Base-by-base conservation (phyloP, 169 alveolate genomes). In the Plasmodium ovale region DNA sequence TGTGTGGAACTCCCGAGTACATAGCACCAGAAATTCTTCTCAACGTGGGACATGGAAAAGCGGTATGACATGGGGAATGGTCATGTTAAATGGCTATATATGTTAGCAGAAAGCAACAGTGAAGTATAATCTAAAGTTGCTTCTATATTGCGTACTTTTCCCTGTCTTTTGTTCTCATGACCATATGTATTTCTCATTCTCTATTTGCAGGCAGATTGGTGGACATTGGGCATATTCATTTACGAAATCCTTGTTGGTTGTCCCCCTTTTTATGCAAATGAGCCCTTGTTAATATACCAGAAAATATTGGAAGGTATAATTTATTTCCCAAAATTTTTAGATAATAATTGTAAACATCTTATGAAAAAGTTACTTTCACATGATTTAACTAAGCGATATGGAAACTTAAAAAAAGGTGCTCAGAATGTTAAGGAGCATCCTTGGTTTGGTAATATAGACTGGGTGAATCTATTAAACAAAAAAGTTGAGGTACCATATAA, bases 1-100 rank as follows among this genome's bases (percentile, higher is more conserved):
- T 98, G 37, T 99, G 99, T 82, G 99, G 99, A 4, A 98, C 99
- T 19, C 99, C 99, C 7, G 99, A 98, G 90, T 99, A 99, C 94
- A 96, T 99, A 35, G 99, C 99, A 0, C 99, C 99, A 0, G 99
- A 99, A 92, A 99, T 98, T 67, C 95, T 99, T 35, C 93, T 98
- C 49, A 97, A 98, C 93, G 93, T 95, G 58, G 99, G 99, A 0
- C 98, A 97, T 88, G 99, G 98, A 54, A 97, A 98, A 88, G 97
- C 99, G 31, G 99, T 98, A 54, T 16, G 82, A 31, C 12, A 47
- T 14, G 23, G 12, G 56, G n/a, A 44, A 44, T n/a, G n/a, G n/a
- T n/a, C n/a, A n/a, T n/a, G n/a, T n/a, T n/a, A n/a, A n/a, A n/a
- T n/a, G n/a, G n/a, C n/a, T n/a, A n/a, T n/a, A 44, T 44, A 1